Conservation (phyloP, 495 filamentous ascomycete species). For the Ascobolus immersus region DNA sequence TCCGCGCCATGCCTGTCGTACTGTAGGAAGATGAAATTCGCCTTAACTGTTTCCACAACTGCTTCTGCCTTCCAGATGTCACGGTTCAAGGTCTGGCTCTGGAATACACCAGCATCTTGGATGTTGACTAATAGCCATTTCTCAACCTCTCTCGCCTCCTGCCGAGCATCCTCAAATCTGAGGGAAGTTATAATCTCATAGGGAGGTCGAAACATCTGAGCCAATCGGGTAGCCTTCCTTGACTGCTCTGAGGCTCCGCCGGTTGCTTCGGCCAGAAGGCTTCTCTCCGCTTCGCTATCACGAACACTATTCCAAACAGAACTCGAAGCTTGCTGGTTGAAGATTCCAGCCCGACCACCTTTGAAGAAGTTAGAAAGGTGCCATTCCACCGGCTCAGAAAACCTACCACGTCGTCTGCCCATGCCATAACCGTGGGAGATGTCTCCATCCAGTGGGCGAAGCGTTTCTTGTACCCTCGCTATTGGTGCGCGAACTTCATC, state of each 20-base stretch:
- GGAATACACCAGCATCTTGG: conserved; percentile 72
- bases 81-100: conserved; percentile 76
- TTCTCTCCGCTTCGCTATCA: conserved; percentile 19
- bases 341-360: conserved; percentile 36
- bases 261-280: conserved; percentile 35
- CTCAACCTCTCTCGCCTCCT: conserved; percentile 56
- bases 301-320: conserved; percentile 35
- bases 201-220: conserved; percentile 76
- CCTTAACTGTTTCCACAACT: conserved; percentile 52
- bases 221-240: conserved; percentile 43
- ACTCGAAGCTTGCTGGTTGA: conserved; percentile 50
- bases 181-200: conserved; percentile 57
- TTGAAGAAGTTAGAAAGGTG: background rate
- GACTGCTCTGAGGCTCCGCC: conserved; percentile 51
- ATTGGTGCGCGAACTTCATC: conserved; percentile 72
- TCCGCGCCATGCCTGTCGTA: conserved; percentile 56
- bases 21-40: conserved; percentile 90
- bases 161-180: conserved; percentile 53
- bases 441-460: conserved; percentile 48
- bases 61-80: conserved; percentile 78
- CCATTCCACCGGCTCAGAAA: background rate
- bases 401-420: background rate
- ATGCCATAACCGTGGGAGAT: too few relatives aligned
- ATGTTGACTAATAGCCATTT: conserved; percentile 94
- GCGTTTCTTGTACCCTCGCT: conserved; percentile 68